Evolutionary conservation across 257 asterid species (phyloP), one percentile per base, ranked within the genome.

Genomic region (Ligustrum vulgare): DNA sequence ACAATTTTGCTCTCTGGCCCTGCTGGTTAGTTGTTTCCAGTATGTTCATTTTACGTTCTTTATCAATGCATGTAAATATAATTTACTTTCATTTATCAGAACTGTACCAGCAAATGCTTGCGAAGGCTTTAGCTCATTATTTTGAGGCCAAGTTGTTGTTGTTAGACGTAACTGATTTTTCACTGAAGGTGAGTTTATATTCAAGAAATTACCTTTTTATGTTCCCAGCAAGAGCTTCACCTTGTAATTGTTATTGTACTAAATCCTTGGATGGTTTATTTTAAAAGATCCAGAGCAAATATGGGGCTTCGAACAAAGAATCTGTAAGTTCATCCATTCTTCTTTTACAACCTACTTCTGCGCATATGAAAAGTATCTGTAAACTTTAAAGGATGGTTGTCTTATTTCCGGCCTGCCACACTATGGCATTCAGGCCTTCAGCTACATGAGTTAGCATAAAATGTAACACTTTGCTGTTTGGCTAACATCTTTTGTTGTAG

Each of bases 1-100:
- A 84, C 93, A 79, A 90, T 93, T 66, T 83, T 91, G 87, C 89
- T 93, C 62, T 93, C 98, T 72, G 98, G 98, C 45, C 91, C 97
- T 28, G 89, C 89, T 66, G 98, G 97, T 92, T 70, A 16, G 81
- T 77, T 51, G 41, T 78, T 72, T 68, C 3, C 16, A 13, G 63
- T 66, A 31, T 31, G 62, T 49, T 72, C 64, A 11, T 6, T 34
- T 8, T 63, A 32, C 43, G 8, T 25, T 5, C 15, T 41, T 67
- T 35, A 12, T 34, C 51, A 73, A 34, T 74, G 33, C 8, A 64
- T 64, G 39, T 34, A 60, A n/a, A 25, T 37, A 63, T 72, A 70
- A 68, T 2, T 79, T 5, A 4, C 3, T 16, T 79, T 80, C 47
- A 6, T 71, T 72, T 56, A 5, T 15, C 84, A 90, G 97, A 91